Percentiles rank a stretch among this genome's conserved stretches.
Conservation (phyloP, 2,329 filamentous ascomycete genomes). For the Pestalotiopsis sp. region DNA sequence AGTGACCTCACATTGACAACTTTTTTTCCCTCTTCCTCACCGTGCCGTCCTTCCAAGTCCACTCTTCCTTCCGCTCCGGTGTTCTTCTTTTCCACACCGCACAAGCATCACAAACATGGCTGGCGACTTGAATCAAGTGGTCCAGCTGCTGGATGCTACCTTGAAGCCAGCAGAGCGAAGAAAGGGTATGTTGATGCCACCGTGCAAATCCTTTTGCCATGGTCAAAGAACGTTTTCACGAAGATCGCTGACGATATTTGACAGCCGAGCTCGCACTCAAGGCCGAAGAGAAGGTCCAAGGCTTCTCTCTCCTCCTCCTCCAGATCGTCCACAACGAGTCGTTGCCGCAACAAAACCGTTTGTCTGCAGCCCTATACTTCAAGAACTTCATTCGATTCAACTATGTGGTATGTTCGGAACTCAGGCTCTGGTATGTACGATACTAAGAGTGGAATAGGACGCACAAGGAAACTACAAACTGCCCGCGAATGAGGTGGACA, state of each 20-base stretch:
- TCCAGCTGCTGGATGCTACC: conserved; percentile 86
- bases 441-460: conserved; percentile 53
- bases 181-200: conserved; percentile 66
- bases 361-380: conserved; percentile 90
- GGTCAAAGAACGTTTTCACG: neutral
- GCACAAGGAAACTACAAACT: conserved; percentile 95
- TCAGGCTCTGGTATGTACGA: neutral
- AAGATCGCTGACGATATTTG: neutral
- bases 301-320: conserved; percentile 86
- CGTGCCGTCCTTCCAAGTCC: neutral
- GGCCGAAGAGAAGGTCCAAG: conserved; percentile 77
- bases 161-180: conserved; percentile 86
- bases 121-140: conserved; percentile 62
- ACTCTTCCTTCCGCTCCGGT: neutral
- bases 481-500: conserved; percentile 76
- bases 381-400: conserved; percentile 97
- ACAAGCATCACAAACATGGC: conserved; percentile 48
- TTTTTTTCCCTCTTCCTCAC: neutral
- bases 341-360: conserved; percentile 76
- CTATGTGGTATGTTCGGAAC: conserved; percentile 69
- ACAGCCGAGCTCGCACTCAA: conserved; percentile 82
- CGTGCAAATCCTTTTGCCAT: neutral
- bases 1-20: neutral
- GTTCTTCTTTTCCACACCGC: neutral
- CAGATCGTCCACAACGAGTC: conserved; percentile 83